These are phyloP conservation scores for Lasiodiplodia gonubiensis DNA, from an alignment of 2,329 filamentous ascomycete genomes.

Conservation along the genomic window DNA sequence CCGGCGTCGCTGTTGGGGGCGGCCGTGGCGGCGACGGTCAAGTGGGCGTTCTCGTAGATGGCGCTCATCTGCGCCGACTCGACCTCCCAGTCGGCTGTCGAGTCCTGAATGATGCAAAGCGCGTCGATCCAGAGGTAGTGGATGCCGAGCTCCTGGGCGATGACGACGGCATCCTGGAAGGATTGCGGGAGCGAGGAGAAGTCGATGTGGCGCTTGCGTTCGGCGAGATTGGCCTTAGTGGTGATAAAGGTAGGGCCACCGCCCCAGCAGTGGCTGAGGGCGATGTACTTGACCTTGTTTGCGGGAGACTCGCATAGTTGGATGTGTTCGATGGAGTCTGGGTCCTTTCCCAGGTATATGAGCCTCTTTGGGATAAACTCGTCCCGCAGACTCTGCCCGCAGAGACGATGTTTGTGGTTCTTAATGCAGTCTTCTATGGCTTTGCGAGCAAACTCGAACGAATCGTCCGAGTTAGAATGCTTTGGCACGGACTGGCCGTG, in stretches of 20 bases:
- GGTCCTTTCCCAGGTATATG: background rate
- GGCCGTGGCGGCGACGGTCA: slow-evolving; percentile 20
- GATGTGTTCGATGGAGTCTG: background rate
- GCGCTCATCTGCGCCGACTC: slow-evolving; percentile 21
- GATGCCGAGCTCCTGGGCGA: slow-evolving; percentile 12
- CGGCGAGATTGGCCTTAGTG: background rate
- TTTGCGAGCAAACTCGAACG: background rate
- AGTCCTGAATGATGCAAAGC: slow-evolving; percentile 32
- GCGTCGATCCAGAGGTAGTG: slow-evolving; percentile 33
- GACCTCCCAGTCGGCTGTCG: slow-evolving; percentile 23
- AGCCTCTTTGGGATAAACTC: slow-evolving; percentile 1
- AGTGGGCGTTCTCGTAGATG: slow-evolving; percentile 20
- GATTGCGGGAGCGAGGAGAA: background rate
- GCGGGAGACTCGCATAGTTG: slow-evolving; percentile 2
- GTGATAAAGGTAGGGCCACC: background rate
- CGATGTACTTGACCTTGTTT: slow-evolving; percentile 1
- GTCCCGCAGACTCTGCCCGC: slow-evolving; percentile 1
- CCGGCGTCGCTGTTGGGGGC: background rate
- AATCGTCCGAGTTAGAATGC: slow-evolving; percentile 5
- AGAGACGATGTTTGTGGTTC: background rate
- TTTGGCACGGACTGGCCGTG: background rate
- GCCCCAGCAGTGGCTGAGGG: slow-evolving; percentile 36
- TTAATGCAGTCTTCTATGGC: slow-evolving; percentile 11
- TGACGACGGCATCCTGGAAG: slow-evolving; percentile 30
- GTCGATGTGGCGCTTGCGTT: slow-evolving; percentile 7